Percentiles rank a stretch among this genome's conserved stretches.
These are phyloP conservation scores for Plasmodium blacklocki DNA, from an alignment of 169 alveolate species.

Conservation along the genomic window DNA sequence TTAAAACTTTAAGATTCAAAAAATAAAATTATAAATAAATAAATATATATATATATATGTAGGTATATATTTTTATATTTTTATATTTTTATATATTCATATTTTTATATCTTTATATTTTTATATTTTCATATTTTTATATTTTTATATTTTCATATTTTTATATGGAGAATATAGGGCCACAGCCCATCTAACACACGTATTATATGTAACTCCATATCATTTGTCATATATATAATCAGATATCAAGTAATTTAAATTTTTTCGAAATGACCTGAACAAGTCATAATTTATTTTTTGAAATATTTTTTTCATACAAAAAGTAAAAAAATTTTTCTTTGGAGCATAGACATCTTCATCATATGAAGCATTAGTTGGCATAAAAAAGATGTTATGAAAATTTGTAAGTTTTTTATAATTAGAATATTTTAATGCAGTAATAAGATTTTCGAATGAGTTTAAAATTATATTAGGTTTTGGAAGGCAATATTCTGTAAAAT, in stretches of 20 bases:
- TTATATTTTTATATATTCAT: not conserved
- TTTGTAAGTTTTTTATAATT: conserved; percentile 26
- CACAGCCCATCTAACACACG: too few relatives aligned
- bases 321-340: conserved; percentile 12
- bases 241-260: conserved; percentile 48
- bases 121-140: not conserved
- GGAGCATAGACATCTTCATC: conserved; percentile 16
- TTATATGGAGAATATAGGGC: not conserved
- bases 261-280: conserved; percentile 71
- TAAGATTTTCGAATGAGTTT: conserved; percentile 54
- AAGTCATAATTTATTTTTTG: conserved; percentile 67
- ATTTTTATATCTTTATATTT: not conserved
- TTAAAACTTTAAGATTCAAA: too few relatives aligned
- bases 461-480: conserved; percentile 46
- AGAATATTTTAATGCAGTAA: conserved; percentile 23
- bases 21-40: too few relatives aligned
- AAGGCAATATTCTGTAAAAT: conserved; percentile 48
- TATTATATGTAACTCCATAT: too few relatives aligned
- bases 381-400: conserved; percentile 50
- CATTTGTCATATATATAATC: conserved; percentile 41
- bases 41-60: not conserved
- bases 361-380: conserved; percentile 28
- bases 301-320: conserved; percentile 38
- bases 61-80: not conserved
- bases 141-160: conserved; percentile 9